These are phyloP conservation scores for Citrus sp. DNA, from an alignment of 345 rosid genomes.

Conservation along the genomic window DNA sequence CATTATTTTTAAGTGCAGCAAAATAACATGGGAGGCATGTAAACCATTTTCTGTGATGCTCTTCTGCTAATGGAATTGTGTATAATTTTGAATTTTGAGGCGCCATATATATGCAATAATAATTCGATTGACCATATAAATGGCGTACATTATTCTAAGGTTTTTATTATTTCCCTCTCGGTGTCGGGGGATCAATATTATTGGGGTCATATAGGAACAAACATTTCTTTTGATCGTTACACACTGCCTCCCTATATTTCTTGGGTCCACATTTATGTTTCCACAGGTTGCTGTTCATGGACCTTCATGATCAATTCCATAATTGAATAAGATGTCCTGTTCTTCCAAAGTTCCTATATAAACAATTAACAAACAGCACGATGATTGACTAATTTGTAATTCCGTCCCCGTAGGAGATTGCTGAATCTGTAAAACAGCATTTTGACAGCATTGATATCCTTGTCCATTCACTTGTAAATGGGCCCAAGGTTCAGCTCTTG, in stretches of 20 bases:
- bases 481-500: conserved; percentile 48
- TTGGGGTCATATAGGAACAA: neutral
- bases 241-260: neutral
- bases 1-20: too few species aligned
- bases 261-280: neutral
- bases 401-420: conserved; percentile 39
- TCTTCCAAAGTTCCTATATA: neutral
- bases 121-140: neutral
- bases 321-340: neutral
- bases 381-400: neutral
- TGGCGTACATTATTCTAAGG: neutral
- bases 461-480: conserved; percentile 73
- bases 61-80: too few species aligned
- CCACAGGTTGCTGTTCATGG: neutral
- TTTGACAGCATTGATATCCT: conserved; percentile 68
- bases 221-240: neutral
- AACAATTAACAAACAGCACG: neutral
- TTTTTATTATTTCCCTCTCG: neutral
- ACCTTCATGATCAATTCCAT: conserved; percentile 1
- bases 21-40: too few species aligned
- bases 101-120: too few species aligned
- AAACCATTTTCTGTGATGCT: too few species aligned
- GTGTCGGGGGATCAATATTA: neutral
- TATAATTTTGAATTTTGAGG: too few species aligned
- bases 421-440: conserved; percentile 57